Conservation (phyloP, 768 basidiomycete genomes). For the Leccinum arenicola region DNA sequence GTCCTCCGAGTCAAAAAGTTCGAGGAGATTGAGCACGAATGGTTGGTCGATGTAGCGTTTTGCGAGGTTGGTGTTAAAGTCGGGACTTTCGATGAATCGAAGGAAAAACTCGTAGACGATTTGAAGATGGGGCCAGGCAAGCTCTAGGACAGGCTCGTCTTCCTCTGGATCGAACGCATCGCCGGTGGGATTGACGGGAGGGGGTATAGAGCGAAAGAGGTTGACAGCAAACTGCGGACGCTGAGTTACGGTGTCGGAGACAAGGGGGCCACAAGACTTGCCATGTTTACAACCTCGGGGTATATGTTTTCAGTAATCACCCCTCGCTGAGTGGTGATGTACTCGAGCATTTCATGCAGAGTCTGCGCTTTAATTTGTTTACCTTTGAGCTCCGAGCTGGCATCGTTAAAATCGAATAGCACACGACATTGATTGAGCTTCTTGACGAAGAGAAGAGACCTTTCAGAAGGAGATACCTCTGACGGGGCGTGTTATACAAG, state of each 20-base stretch:
- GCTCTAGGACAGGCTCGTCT: conserved; percentile 97
- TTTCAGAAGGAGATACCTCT: conserved; percentile 90
- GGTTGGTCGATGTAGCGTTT: conserved; percentile 96
- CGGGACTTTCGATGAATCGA: conserved; percentile 94
- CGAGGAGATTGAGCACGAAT: conserved; percentile 94
- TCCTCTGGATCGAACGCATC: conserved; percentile 99
- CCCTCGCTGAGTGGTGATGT: conserved; percentile 93
- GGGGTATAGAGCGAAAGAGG: conserved; percentile 99
- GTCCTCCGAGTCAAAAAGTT: conserved; percentile 98
- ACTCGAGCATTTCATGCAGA: conserved; percentile 97
- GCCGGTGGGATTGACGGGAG: conserved; percentile 96
- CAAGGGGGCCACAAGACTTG: conserved; percentile 36
- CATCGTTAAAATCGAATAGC: conserved; percentile 98
- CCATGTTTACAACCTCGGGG: conserved; percentile 99
- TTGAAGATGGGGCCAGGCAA: conserved; percentile 99
- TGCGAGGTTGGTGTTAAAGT: conserved; percentile 97
- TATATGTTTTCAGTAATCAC: conserved; percentile 97
- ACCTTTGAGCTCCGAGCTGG: conserved; percentile 90
- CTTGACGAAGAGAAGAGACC: conserved; percentile 86
- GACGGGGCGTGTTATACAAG: neutral
- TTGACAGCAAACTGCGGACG: conserved; percentile 85
- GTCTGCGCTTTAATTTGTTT: conserved; percentile 99
- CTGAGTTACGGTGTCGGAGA: conserved; percentile 5
- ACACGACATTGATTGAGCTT: conserved; percentile 97
- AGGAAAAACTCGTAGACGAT: conserved; percentile 99